Percentiles rank a stretch among this genome's conserved stretches.
Evolutionary conservation across 2,329 filamentous ascomycete genomes (phyloP).

Genomic region (Emmonsia crescens): DNA sequence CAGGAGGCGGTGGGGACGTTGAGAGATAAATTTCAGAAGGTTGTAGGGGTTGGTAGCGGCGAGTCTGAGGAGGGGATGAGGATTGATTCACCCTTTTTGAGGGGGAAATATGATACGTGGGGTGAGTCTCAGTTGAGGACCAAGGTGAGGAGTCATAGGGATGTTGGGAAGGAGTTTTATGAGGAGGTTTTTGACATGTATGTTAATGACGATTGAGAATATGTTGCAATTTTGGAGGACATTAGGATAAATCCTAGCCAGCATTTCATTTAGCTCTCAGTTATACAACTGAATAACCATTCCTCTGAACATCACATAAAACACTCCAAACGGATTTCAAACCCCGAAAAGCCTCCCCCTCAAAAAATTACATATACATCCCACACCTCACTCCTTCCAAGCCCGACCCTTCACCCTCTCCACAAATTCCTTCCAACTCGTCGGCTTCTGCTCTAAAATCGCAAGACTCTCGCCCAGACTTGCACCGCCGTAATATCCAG

Average conservation of each 20-base stretch:
- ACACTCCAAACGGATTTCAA: not conserved
- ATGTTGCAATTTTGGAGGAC: not conserved
- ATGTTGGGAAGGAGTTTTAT: constrained; percentile 41
- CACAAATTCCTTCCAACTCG: constrained; percentile 19
- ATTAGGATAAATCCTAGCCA: too few relatives aligned
- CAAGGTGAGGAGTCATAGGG: constrained; percentile 43
- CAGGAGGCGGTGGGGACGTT: constrained; percentile 32
- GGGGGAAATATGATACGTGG: constrained; percentile 44
- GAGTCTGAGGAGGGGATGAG: constrained; percentile 28
- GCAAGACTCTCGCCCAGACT: constrained; percentile 17
- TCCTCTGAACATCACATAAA: not conserved
- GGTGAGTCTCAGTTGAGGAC: constrained; percentile 45
- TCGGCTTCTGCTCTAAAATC: constrained; percentile 19
- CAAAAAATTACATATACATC: not conserved
- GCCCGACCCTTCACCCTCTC: constrained; percentile 8
- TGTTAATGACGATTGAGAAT: constrained; percentile 28
- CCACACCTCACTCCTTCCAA: not conserved
- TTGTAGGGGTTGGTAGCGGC: constrained; percentile 5
- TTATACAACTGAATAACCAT: not conserved
- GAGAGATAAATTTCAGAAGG: constrained; percentile 27
- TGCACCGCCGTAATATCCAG: constrained; percentile 43
- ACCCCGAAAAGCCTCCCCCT: not conserved
- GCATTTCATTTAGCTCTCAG: not conserved
- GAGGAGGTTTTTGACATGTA: constrained; percentile 40
- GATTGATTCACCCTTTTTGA: constrained; percentile 42